Evolutionary conservation across 225 moss, liverwort and hornwort genomes (phyloP).

Genomic region (Polytrichum formosum): DNA sequence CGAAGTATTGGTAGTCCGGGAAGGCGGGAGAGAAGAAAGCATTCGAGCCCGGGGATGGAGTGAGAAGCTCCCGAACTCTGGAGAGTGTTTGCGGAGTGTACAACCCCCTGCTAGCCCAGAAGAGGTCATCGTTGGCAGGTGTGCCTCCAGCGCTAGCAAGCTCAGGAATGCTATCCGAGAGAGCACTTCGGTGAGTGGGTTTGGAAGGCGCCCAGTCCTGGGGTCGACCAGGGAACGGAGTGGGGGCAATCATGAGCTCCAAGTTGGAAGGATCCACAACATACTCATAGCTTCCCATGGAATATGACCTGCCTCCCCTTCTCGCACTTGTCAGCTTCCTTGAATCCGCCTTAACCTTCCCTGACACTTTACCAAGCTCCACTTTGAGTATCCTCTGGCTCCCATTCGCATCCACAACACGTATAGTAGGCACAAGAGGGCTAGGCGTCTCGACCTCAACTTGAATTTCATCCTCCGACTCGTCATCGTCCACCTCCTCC

Average conservation of each 20-base stretch:
- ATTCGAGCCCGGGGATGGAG: constrained; percentile 38
- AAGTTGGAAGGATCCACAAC: constrained; percentile 79
- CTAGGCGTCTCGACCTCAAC: constrained; percentile 36
- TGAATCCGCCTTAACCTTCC: constrained; percentile 54
- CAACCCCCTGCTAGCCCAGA: constrained; percentile 81
- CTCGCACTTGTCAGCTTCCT: constrained; percentile 29
- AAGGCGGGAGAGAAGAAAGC: constrained; percentile 21
- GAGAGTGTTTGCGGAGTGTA: constrained; percentile 52
- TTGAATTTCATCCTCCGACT: constrained; percentile 54
- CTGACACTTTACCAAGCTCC: constrained; percentile 35
- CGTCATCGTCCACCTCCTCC: constrained; percentile 22
- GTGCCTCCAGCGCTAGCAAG: constrained; percentile 66
- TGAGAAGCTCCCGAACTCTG: constrained; percentile 45
- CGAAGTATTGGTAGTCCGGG: constrained; percentile 10
- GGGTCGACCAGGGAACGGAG: constrained; percentile 66
- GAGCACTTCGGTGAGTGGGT: constrained; percentile 69
- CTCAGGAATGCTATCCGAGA: constrained; percentile 88
- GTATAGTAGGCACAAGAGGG: constrained; percentile 44
- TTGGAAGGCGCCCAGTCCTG: constrained; percentile 51
- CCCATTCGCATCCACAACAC: constrained; percentile 38
- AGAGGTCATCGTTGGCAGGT: constrained; percentile 76
- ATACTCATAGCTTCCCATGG: constrained; percentile 95
- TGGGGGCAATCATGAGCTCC: constrained; percentile 86
- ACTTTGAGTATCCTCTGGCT: constrained; percentile 66
- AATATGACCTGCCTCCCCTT: constrained; percentile 68